phyloP scores from a whole-genome alignment of 805 yeast species.

The Kodamaea lidongshanica region DNA sequence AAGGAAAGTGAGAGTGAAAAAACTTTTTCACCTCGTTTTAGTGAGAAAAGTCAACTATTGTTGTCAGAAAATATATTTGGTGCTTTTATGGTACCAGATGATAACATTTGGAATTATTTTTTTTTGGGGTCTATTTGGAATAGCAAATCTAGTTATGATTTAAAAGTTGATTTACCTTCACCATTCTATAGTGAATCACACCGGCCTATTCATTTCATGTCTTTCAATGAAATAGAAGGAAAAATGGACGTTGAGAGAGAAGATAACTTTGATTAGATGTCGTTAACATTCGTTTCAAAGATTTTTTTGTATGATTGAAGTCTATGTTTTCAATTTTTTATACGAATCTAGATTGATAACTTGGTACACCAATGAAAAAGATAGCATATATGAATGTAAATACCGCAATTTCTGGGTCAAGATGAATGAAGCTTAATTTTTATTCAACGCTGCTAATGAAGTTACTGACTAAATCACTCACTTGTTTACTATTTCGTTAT shows the following conservation, averaged over 20 bases:
- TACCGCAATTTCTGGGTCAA: no score
- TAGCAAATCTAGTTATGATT: slow-evolving; percentile 47
- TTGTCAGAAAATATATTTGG: slow-evolving; percentile 75
- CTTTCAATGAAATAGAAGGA: slow-evolving; percentile 63
- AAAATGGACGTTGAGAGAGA: slow-evolving; percentile 63
- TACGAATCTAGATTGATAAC: no score
- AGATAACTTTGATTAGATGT: slow-evolving; percentile 42
- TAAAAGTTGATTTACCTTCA: slow-evolving; percentile 74
- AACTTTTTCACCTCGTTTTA: slow-evolving; percentile 47
- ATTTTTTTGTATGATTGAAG: no score
- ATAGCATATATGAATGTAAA: no score
- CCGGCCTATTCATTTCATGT: slow-evolving; percentile 80
- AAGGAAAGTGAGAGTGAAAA: slow-evolving; percentile 47
- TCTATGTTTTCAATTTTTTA: no score
- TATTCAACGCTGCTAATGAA: no score
- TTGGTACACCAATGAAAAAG: no score
- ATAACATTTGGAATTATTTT: slow-evolving; percentile 83
- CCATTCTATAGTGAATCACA: slow-evolving; percentile 82
- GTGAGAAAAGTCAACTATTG: slow-evolving; percentile 59
- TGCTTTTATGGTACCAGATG: slow-evolving; percentile 77
- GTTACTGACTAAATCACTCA: no score
- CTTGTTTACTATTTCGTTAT: no score
- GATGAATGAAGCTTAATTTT: no score
- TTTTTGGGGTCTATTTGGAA: slow-evolving; percentile 85
- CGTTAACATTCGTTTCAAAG: no score